These are phyloP conservation scores for Uronychia setigera DNA, from an alignment of 73 alveolate species.

Conservation along the genomic window DNA sequence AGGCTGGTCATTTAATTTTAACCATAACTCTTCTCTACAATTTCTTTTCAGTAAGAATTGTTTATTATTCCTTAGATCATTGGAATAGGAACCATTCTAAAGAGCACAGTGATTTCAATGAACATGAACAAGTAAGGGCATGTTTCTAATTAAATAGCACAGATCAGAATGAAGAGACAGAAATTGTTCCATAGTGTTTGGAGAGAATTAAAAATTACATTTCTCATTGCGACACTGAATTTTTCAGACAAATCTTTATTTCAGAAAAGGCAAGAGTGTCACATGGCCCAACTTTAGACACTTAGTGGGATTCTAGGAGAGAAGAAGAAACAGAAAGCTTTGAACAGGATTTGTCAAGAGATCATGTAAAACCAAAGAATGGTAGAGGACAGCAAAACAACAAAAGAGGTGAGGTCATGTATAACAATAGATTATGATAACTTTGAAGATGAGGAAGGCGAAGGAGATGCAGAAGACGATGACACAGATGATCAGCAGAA, in stretches of 20 bases:
- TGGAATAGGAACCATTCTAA: constrained; percentile 18
- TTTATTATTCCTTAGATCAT: neutral
- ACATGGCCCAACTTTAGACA: neutral
- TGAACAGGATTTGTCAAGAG: neutral
- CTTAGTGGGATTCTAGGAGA: neutral
- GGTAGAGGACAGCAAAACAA: too few relatives aligned
- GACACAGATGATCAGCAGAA: too few relatives aligned
- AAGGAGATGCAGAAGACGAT: too few relatives aligned
- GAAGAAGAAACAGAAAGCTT: neutral
- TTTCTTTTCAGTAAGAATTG: constrained; percentile 27
- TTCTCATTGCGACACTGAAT: neutral
- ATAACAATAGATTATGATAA: neutral
- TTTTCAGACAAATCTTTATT: neutral
- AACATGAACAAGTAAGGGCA: neutral
- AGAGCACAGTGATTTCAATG: neutral
- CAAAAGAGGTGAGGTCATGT: neutral
- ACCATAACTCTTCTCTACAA: constrained; percentile 65
- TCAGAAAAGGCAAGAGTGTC: neutral
- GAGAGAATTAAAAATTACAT: neutral
- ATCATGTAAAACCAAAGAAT: neutral
- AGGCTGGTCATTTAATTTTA: constrained; percentile 68
- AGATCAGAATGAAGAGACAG: neutral
- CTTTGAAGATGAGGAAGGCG: neutral
- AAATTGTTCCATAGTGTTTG: neutral
- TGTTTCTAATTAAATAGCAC: constrained; percentile 1